phyloP scores from a whole-genome alignment of 176 grass and related monocot genomes.

The Elaeis guineensis region DNA sequence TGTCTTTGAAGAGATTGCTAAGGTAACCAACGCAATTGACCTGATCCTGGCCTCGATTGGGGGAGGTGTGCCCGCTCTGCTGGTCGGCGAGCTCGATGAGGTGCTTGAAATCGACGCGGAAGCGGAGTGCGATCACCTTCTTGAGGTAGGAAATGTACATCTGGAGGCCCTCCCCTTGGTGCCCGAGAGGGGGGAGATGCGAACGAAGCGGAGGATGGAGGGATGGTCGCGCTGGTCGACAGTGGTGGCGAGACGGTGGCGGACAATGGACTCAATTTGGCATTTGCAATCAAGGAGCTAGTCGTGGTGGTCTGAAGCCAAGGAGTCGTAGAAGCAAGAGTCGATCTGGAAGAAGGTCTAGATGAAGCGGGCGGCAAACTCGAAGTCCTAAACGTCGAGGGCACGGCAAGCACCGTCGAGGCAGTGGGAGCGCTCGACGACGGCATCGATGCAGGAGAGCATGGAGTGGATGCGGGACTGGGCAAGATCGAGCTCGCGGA shows the following conservation, averaged over 20 bases:
- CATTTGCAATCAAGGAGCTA: slow-evolving; percentile 68
- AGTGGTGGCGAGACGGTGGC: slow-evolving; percentile 48
- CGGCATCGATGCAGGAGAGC: slow-evolving; percentile 45
- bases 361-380: slow-evolving; percentile 26
- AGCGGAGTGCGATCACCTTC: slow-evolving; percentile 66
- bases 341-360: slow-evolving; percentile 39
- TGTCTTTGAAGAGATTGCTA: slow-evolving; percentile 80
- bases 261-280: slow-evolving; percentile 57
- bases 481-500: slow-evolving; percentile 65
- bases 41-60: slow-evolving; percentile 17
- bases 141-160: slow-evolving; percentile 80
- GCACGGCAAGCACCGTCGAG: slow-evolving; percentile 64
- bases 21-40: slow-evolving; percentile 79
- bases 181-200: slow-evolving; percentile 60
- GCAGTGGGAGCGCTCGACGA: slow-evolving; percentile 58
- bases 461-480: slow-evolving; percentile 53
- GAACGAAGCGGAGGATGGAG: slow-evolving; percentile 59
- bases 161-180: slow-evolving; percentile 69
- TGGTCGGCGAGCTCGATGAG: slow-evolving; percentile 37
- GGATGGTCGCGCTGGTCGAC: slow-evolving; percentile 70
- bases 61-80: slow-evolving; percentile 4
- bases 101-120: slow-evolving; percentile 75
- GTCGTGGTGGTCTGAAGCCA: slow-evolving; percentile 39
- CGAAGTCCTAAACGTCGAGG: slow-evolving; percentile 53
- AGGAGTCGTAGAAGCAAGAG: slow-evolving; percentile 38